Base-by-base conservation (phyloP, 1,284 basidiomycete genomes). In the Austroboletus olivaceoglutinosus region DNA sequence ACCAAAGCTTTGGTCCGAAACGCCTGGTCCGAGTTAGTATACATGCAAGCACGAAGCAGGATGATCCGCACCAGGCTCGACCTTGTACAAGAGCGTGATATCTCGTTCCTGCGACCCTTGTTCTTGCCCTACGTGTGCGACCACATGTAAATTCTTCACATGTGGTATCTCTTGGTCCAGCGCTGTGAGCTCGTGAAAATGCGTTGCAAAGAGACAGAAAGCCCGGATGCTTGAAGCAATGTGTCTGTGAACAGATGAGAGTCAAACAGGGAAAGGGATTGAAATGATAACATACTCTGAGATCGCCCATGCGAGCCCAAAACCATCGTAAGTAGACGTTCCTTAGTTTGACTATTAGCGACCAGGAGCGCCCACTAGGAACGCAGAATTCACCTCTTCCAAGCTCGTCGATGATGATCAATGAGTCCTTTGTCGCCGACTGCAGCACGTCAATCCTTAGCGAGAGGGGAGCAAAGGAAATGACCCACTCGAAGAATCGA, bases 291-390 rank as follows among this genome's bases (percentile, higher is more conserved):
- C 81, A 53, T 68, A 93, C 93, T 99, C 97, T 30, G 93, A 96
- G 59, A 99, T 99, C 1, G 96, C 94, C 95, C 96, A 99, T 0
- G 97, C 97, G 2, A 99, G 79, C 12, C 97, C 97, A 63, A 99
- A 99, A 1, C 97, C 97, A 69, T 99, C 97, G 62, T 98, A 98
- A 0, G 97, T 99, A 0, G 94, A 98, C 1, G 97, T 99, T n/a
- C 86, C 86, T 87, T 25, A 1, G 19, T 37, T n/a, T n/a, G n/a
- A n/a, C n/a, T 8, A 15, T 41, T 43, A 40, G 42, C 34, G 0
- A 12, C 13, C 23, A 15, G 9, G 37, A 43, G 6, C 12, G 37
- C 16, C 11, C 4, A 1, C 22, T 6, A n/a, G 9, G 34, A 5
- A 2, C 1, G 11, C 8, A 21, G 9, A 21, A 29, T 31, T 54